Base-by-base conservation (phyloP, 148 eudicot species). In the Drosera capensis region DNA sequence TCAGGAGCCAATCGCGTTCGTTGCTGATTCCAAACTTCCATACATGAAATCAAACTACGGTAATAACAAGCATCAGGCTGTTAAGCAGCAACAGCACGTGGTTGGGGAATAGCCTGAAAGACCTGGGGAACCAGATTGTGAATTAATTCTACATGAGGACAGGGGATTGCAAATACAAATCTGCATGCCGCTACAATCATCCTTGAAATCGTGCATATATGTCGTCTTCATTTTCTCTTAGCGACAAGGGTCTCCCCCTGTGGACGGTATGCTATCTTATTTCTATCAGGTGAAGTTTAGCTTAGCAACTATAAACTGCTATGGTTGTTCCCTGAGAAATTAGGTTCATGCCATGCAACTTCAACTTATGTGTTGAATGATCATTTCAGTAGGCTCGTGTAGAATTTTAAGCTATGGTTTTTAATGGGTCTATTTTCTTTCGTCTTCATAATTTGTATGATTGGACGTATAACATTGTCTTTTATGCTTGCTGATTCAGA, bases 121-220 rank as follows among this genome's bases (percentile, higher is more conserved):
- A 43, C 76, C 69, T 0, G 86, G 81, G 52, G 71, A 60, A 51
- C 82, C 69, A 16, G 71, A 66, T 35, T 79, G 81, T 28, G 57
- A 55, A n/a, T n/a, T n/a, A n/a, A n/a, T 79, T 52, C 58, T 79
- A 63, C 45, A 43, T 63, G 67, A 75, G 49, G 64, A 71, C 68
- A 37, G 86, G 82, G 49, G 58, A 62, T 23, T 79, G 86, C 58
- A 79, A 75, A 51, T 75, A 37, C 49, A 72, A 62, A 48, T 62
- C 73, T 17, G 56, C 54, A 28, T 75, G 71, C 26, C 22, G 53
- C 25, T 70, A 19, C 47, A 52, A 70, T 46, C 75, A 70, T 24
- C 71, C 75, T 28, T 56, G 44, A 57, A 30, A 17, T 42, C 61
- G 49, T 40, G 36, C 39, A n/a, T 43, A 47, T 17, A 52, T 15